Evolutionary conservation across 1,284 basidiomycete species (phyloP).

Genomic region (Cerrena zonata): DNA sequence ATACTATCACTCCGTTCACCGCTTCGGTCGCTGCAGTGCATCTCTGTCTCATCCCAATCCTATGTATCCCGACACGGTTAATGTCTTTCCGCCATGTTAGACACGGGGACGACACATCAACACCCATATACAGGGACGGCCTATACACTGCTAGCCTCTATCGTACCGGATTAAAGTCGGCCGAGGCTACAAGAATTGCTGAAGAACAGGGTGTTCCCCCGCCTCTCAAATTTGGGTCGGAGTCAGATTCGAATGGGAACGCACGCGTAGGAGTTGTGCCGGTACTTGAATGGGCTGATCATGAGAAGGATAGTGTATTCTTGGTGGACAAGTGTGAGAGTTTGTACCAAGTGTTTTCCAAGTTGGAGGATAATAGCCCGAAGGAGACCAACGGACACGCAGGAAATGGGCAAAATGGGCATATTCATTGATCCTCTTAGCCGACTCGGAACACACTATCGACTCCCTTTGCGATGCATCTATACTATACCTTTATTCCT

Average conservation of each 20-base stretch:
- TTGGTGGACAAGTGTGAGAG: slow-evolving; percentile 54
- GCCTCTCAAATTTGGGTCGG: slow-evolving; percentile 49
- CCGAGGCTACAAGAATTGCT: slow-evolving; percentile 9
- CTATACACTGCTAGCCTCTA: slow-evolving; percentile 11
- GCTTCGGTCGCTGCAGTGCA: slow-evolving; percentile 64
- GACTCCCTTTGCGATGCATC: no score
- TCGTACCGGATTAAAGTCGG: slow-evolving; percentile 13
- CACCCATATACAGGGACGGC: slow-evolving; percentile 10
- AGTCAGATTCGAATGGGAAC: slow-evolving; percentile 50
- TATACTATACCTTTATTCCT: no score
- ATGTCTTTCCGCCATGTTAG: slow-evolving; percentile 14
- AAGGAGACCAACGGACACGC: slow-evolving; percentile 3
- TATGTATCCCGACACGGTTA: slow-evolving; percentile 33
- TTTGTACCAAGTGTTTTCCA: slow-evolving; percentile 33
- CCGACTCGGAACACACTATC: no score
- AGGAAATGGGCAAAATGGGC: neutral
- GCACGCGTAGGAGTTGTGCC: slow-evolving; percentile 44
- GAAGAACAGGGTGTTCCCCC: slow-evolving; percentile 13
- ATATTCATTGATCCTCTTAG: no score
- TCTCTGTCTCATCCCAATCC: slow-evolving; percentile 49
- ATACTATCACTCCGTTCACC: slow-evolving; percentile 54
- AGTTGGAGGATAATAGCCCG: slow-evolving; percentile 10
- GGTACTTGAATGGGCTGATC: slow-evolving; percentile 47
- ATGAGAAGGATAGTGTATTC: slow-evolving; percentile 37
- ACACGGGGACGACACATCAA: slow-evolving; percentile 16